Base-by-base conservation (phyloP, 495 filamentous ascomycete species). In the Sordaria brevicollis region DNA sequence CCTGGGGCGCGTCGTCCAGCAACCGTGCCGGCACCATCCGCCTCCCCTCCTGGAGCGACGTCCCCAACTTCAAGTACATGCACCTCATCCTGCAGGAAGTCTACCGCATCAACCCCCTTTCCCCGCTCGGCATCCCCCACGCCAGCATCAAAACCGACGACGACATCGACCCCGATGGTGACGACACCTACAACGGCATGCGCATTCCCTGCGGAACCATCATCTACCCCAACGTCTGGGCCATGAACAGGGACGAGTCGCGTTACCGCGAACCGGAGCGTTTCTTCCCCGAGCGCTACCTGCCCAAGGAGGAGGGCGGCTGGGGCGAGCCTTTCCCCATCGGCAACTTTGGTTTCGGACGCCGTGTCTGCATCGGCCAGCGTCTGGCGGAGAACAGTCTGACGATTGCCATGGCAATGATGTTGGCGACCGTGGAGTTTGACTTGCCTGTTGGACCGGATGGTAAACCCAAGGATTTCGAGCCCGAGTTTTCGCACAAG, bases 51-150 rank as follows among this genome's bases (percentile, higher is more conserved):
- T 86, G 84, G 74, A 76, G 79, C 8, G 87, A 89, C 71, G 76
- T 84, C 37, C 75, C 76, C 3, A 77, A 81, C 35, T 78, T 90
- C 3, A 85, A 81, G 2, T 90, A 89, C 74, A 79, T 81, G 15
- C 71, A 73, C 68, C 80, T 82, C 7, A 71, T 88, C 5, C 81
- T 88, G 21, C 86, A 88, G 57, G 89, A 91, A 74, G 84, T 81
- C 21, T 83, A 89, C 54, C 81, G 89, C 67, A 90, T 89, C 86
- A 80, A 85, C 49, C 88, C 88, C 9, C 80, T 89, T 19, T 86
- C 86, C 1, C 86, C 86, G 1, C 79, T 87, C 25, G 87, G 88
- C 21, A 79, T 91, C 36, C 85, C 89, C 0, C 90, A 92, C 70
- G 77, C 79, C 6, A 81, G 83, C 3, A 75, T 76, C 15, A 62